Evolutionary conservation across 345 rosid genomes (phyloP), one percentile per base, ranked within the genome.

Genomic region (Acer negundo): DNA sequence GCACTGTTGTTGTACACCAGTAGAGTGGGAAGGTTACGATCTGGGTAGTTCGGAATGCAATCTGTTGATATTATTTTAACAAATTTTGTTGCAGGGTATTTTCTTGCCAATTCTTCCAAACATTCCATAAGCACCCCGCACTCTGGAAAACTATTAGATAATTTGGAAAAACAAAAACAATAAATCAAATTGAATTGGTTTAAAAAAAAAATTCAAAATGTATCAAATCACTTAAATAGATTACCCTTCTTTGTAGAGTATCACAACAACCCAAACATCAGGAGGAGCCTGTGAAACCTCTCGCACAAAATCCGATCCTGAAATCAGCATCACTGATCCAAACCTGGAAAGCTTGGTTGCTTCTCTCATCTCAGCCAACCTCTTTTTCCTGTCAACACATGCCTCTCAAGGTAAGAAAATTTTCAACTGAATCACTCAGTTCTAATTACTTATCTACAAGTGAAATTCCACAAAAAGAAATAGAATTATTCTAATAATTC

Each of bases 161-260:
- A 74, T 28, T 0, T 9, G 17, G 23, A 10, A 4, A 49, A 63
- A 59, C 49, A n/a, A 51, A 23, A 31, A 44, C 73, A 61, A 7
- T 58, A 56, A 62, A 64, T 72, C 38, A 13, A 75, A 74, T 53
- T 2, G 72, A 9, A 42, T 69, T 31, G 35, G n/a, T 80, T 31
- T 62, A 47, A 63, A 51, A 42, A 42, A 42, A 23, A 78, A 70
- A 59, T 47, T 64, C 26, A 42, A 44, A 23, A 20, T 1, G n/a
- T 2, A 26, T 10, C 10, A 10, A 20, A 44, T 63, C 12, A 56
- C 12, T 20, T 3, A 28, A 64, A 22, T 19, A 4, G 1, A n/a
- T 17, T 91, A 96, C 99, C 99, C 94, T 72, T 96, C 99, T 82
- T 94, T 96, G 85, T 91, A 91, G 82, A 96, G 97, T 56, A 92